Evolutionary conservation across 306 rosid species (phyloP).

Genomic region (Vigna nakashimae): DNA sequence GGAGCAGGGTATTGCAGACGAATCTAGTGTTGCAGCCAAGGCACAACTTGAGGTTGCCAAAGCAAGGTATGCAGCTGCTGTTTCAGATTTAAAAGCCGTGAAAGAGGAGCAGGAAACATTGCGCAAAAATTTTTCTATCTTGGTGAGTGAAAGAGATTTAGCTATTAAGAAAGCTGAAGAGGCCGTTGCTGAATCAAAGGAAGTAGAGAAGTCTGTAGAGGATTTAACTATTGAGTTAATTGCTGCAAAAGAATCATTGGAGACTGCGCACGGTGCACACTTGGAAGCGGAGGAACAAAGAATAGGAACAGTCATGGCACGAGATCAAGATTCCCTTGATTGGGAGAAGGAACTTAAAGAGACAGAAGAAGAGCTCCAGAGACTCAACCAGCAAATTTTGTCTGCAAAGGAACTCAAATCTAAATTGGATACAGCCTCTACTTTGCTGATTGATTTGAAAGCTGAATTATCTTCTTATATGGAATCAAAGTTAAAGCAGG

Average conservation of each 20-base stretch:
- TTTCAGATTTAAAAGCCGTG: constrained; percentile 75
- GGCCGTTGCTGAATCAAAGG: constrained; percentile 84
- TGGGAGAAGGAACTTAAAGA: constrained; percentile 96
- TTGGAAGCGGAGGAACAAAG: constrained; percentile 98
- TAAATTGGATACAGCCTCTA: constrained; percentile 81
- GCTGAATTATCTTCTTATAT: constrained; percentile 86
- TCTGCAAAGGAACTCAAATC: constrained; percentile 87
- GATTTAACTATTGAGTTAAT: constrained; percentile 91
- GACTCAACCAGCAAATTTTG: constrained; percentile 71
- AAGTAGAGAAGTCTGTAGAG: constrained; percentile 92
- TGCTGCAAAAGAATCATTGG: constrained; percentile 80
- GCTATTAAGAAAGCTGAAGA: constrained; percentile 87
- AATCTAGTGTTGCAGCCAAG: constrained; percentile 97
- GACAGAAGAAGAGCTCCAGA: constrained; percentile 88
- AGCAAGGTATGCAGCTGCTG: constrained; percentile 81
- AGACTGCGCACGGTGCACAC: constrained; percentile 91
- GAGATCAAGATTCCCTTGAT: constrained; percentile 91
- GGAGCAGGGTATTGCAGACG: constrained; percentile 99
- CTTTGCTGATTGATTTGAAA: constrained; percentile 82
- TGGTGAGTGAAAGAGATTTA: constrained; percentile 69
- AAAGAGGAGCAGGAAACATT: constrained; percentile 81
- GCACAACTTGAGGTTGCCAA: constrained; percentile 98
- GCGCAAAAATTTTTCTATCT: constrained; percentile 74
- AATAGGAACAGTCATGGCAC: constrained; percentile 91
- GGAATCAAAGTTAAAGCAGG: constrained; percentile 80